A percentile compares a stretch with the other conserved stretches of the same genome.
phyloP scores from a whole-genome alignment of 192 early-diverging fungal species.

The Coemansia sp. region DNA sequence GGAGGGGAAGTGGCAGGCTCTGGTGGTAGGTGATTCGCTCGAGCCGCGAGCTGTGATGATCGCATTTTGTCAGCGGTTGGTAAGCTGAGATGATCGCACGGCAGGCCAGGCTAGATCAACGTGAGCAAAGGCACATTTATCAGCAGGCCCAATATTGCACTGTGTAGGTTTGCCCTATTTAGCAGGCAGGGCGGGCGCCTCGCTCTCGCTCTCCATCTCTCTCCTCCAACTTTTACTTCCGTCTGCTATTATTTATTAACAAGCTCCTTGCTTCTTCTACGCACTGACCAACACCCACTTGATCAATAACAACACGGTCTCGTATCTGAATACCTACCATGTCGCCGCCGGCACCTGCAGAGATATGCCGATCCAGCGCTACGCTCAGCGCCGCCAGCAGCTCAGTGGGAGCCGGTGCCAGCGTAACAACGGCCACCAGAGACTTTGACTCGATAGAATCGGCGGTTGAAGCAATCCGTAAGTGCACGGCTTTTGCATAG shows the following conservation, averaged over 20 bases:
- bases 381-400: neutral
- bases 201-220: too few species aligned
- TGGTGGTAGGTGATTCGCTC: neutral
- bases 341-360: neutral
- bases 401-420: neutral
- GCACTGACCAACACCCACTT: too few species aligned
- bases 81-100: neutral
- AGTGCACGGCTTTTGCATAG: too few species aligned
- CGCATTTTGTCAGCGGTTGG: neutral
- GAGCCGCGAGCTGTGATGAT: neutral
- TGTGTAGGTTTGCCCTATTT: neutral
- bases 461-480: conserved; percentile 49
- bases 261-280: too few species aligned
- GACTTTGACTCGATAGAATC: conserved; percentile 41
- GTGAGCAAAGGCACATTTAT: too few species aligned
- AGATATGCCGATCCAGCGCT: neutral
- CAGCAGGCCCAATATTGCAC: neutral
- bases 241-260: too few species aligned
- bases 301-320: neutral
- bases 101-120: too few species aligned
- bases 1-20: neutral
- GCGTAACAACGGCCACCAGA: neutral
- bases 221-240: too few species aligned
- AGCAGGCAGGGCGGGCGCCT: too few species aligned
- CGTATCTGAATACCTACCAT: neutral